phyloP scores from a whole-genome alignment of 331 rosid species.

The Ulmus americana region DNA sequence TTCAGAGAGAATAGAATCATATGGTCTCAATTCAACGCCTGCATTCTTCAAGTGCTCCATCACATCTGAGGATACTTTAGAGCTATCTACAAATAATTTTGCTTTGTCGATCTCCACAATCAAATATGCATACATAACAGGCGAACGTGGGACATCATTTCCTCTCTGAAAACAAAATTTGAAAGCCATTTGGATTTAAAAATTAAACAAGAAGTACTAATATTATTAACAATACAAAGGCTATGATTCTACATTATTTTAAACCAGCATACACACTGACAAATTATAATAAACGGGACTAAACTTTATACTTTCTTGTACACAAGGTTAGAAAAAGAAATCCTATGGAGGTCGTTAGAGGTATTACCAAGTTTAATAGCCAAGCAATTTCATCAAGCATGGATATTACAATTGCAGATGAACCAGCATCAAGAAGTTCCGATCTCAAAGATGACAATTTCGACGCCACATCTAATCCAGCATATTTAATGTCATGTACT shows the following conservation, averaged over 20 bases:
- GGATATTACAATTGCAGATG: constrained; percentile 78
- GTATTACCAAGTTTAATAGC: constrained; percentile 84
- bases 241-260: no score
- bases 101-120: constrained; percentile 74
- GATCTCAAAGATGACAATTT: constrained; percentile 70
- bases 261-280: neutral
- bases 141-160: constrained; percentile 88
- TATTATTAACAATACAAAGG: neutral
- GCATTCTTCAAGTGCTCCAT: constrained; percentile 71
- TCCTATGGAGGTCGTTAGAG: neutral
- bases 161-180: constrained; percentile 66
- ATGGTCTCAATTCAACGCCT: constrained; percentile 63
- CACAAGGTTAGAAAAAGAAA: neutral
- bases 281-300: neutral
- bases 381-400: constrained; percentile 97
- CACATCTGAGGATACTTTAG: constrained; percentile 70
- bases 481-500: constrained; percentile 70
- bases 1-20: constrained; percentile 70
- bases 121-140: constrained; percentile 89
- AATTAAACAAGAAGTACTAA: constrained; percentile 11
- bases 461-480: constrained; percentile 77
- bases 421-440: constrained; percentile 58
- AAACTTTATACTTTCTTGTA: neutral
- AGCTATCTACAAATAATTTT: constrained; percentile 63
- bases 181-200: constrained; percentile 18